These are phyloP conservation scores for Hemerocallis citrina DNA, from an alignment of 106 monocot species.

Conservation along the genomic window DNA sequence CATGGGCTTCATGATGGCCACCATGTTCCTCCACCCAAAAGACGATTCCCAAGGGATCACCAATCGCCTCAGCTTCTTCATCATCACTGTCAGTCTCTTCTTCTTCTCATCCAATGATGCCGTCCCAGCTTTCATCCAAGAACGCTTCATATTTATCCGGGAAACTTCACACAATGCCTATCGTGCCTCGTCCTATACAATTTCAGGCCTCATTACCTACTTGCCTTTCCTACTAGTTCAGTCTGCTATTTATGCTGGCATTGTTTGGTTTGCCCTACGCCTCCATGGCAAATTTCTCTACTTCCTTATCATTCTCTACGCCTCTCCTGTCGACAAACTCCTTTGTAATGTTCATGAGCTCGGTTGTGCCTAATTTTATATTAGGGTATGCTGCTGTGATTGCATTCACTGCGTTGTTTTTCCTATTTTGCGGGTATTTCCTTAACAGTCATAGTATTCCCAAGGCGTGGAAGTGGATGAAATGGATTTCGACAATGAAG, in stretches of 20 bases:
- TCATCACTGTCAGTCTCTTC: conserved; percentile 39
- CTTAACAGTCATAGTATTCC: conserved; percentile 28
- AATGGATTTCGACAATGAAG: conserved; percentile 35
- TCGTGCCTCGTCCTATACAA: conserved; percentile 34
- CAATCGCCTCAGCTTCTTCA: conserved; percentile 41
- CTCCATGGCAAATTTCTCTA: conserved; percentile 30
- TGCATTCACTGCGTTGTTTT: conserved; percentile 35
- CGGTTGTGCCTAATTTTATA: conserved; percentile 43
- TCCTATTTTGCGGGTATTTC: conserved; percentile 44
- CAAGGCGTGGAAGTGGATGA: conserved; percentile 31
- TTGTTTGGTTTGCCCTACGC: conserved; percentile 28
- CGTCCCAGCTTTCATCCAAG: conserved; percentile 50
- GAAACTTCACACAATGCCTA: conserved; percentile 49
- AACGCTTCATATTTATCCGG: conserved; percentile 44
- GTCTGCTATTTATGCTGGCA: conserved; percentile 22
- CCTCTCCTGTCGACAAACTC: conserved; percentile 36
- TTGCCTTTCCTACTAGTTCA: conserved; percentile 35
- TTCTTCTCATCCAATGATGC: conserved; percentile 47
- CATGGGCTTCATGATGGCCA: conserved; percentile 48
- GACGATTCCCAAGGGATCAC: conserved; percentile 29
- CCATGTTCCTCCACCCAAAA: conserved; percentile 37
- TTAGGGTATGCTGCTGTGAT: conserved; percentile 40
- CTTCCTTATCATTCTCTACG: conserved; percentile 31
- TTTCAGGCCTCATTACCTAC: conserved; percentile 28
- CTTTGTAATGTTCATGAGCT: conserved; percentile 40